Evolutionary conservation across 768 basidiomycete species (phyloP), one percentile per base, ranked within the genome.

Genomic region (Suillus clintonianus): DNA sequence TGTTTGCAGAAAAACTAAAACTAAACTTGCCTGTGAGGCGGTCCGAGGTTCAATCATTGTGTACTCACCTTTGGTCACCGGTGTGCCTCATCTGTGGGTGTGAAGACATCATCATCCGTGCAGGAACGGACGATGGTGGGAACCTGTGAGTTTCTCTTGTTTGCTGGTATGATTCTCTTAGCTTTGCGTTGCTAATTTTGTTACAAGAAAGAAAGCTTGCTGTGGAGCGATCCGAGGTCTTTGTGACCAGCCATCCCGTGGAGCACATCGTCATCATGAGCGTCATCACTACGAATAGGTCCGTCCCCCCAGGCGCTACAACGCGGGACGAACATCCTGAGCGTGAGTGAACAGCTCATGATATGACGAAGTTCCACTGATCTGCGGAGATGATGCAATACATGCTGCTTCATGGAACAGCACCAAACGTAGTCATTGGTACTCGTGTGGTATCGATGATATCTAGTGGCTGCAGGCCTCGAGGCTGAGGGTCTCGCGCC

Each of bases 361-460:
- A 56, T 64, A 66, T 47, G 67, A 68, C 59, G 51, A n/a, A n/a
- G n/a, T 63, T 53, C 27, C n/a, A 24, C 9, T n/a, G n/a, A 37
- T 37, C 15, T 15, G 32, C 64, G 72, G 69, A 67, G 60, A 67
- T 72, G 70, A 64, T 42, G 41, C 27, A 30, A 42, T 67, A 32
- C 32, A 48, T 39, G 34, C 61, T 39, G 34, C 61, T 27, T 30
- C 37, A 59, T 63, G 50, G 32, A 32, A 57, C 36, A 51, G 32
- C 39, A 59, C 43, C 39, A 48, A 48, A 48, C 14, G 47, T 48
- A 48, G 22, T 13, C 22, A 32, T 53, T 2, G 14, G 17, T 15
- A 24, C 34, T 58, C 47, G 62, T 60, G 59, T n/a, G n/a, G n/a
- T n/a, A n/a, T n/a, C n/a, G n/a, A n/a, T n/a, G n/a, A n/a, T n/a